A percentile compares a stretch with the other conserved stretches of the same genome.
phyloP scores from a whole-genome alignment of 1,284 basidiomycete genomes.

The Trametes sp. region DNA sequence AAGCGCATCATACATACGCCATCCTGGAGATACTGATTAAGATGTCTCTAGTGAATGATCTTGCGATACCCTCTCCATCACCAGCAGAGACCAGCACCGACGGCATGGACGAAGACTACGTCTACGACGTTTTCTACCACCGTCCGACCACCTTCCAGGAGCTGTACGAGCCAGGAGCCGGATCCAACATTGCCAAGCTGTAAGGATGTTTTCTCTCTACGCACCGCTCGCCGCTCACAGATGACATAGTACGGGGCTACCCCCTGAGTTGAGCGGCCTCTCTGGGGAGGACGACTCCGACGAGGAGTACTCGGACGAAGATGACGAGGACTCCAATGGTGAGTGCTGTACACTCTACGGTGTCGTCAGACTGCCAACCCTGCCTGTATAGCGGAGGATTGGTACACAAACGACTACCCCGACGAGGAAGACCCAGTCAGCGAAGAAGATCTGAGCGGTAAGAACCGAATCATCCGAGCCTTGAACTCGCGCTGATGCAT shows the following conservation, averaged over 20 bases:
- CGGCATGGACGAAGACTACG: conserved; percentile 60
- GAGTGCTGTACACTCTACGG: conserved; percentile 16
- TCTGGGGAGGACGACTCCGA: conserved; percentile 68
- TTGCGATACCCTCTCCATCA: conserved; percentile 26
- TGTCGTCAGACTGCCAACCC: neutral
- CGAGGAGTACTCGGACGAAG: conserved; percentile 81
- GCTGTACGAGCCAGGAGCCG: conserved; percentile 53
- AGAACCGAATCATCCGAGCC: neutral
- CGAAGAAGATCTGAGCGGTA: conserved; percentile 52
- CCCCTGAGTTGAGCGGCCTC: conserved; percentile 52
- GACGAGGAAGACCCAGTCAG: conserved; percentile 65
- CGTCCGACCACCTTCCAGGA: conserved; percentile 63
- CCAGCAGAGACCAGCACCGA: conserved; percentile 19
- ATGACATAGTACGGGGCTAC: conserved; percentile 63
- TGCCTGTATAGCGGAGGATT: conserved; percentile 68
- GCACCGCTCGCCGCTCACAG: conserved; percentile 9
- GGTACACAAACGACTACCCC: conserved; percentile 83
- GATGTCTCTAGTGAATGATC: conserved; percentile 32
- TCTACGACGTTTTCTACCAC: conserved; percentile 83
- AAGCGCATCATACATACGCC: conserved; percentile 5
- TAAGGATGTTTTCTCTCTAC: conserved; percentile 43
- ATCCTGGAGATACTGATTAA: no score
- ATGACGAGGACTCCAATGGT: conserved; percentile 86
- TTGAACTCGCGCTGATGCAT: neutral
- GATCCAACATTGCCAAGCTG: conserved; percentile 71